Percentiles rank a stretch among this genome's conserved stretches.
Conservation (phyloP, 1,284 basidiomycete genomes). For the Ganoderma lucidum region DNA sequence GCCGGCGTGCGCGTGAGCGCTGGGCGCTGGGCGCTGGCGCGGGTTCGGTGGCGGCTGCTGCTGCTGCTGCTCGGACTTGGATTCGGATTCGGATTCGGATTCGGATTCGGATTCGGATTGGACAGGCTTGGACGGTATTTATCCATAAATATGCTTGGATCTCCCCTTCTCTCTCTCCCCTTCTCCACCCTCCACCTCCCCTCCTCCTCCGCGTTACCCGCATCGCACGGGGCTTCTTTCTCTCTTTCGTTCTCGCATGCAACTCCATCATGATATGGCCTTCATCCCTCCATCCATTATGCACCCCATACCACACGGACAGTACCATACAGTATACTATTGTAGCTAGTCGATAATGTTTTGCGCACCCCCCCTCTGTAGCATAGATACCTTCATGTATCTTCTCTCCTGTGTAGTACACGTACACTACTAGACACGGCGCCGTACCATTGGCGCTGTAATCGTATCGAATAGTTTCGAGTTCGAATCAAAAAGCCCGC, state of each 20-base stretch:
- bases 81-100: background rate
- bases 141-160: constrained; percentile 8
- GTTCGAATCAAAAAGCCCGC: background rate
- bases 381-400: constrained; percentile 3
- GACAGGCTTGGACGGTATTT: constrained; percentile 10
- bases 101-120: background rate
- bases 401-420: background rate
- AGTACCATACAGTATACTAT: background rate
- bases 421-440: background rate
- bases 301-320: constrained; percentile 8
- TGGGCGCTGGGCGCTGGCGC: too few species aligned
- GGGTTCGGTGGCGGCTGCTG: background rate
- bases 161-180: background rate
- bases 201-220: background rate
- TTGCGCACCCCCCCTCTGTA: background rate
- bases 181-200: background rate
- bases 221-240: background rate
- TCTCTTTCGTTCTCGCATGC: background rate
- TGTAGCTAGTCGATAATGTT: background rate
- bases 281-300: background rate
- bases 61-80: background rate
- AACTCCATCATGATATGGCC: background rate
- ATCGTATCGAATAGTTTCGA: background rate
- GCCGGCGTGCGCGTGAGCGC: background rate
- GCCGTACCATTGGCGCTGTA: background rate